Percentiles rank a stretch among this genome's conserved stretches.
Conservation (phyloP, 2,329 filamentous ascomycete species). For the Xylaria hypoxylon region DNA sequence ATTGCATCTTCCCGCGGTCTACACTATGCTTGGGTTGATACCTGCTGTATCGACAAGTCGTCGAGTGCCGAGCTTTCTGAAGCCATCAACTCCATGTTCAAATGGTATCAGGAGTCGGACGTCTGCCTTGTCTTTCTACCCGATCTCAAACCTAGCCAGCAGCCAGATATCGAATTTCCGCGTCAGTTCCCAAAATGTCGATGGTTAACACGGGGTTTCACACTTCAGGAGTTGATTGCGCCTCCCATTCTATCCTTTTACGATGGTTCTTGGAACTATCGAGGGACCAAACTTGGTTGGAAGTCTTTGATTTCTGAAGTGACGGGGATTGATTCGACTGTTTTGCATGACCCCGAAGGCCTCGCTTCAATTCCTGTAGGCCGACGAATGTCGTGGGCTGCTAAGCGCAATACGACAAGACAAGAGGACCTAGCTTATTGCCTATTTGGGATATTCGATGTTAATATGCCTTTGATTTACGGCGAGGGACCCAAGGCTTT, state of each 20-base stretch:
- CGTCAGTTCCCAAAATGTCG: background rate
- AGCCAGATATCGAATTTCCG: background rate
- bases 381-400: constrained; percentile 27
- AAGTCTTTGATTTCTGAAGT: background rate
- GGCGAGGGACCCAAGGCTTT: constrained; percentile 24
- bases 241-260: constrained; percentile 11
- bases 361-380: constrained; percentile 10
- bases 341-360: background rate
- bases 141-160: background rate
- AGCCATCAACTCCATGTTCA: constrained; percentile 17
- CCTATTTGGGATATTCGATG: constrained; percentile 23
- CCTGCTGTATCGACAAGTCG: constrained; percentile 29
- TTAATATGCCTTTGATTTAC: constrained; percentile 24
- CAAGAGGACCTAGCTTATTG: constrained; percentile 29
- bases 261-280: constrained; percentile 15
- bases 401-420: constrained; percentile 15
- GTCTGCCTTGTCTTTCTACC: constrained; percentile 20
- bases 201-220: constrained; percentile 18
- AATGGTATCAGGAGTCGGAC: constrained; percentile 12
- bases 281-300: background rate
- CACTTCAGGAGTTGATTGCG: constrained; percentile 27
- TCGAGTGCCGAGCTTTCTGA: constrained; percentile 22
- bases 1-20: constrained; percentile 9
- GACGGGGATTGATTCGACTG: constrained; percentile 1
- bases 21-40: constrained; percentile 25